Evolutionary conservation across 345 rosid genomes (phyloP).

Genomic region (Brassica carinata): DNA sequence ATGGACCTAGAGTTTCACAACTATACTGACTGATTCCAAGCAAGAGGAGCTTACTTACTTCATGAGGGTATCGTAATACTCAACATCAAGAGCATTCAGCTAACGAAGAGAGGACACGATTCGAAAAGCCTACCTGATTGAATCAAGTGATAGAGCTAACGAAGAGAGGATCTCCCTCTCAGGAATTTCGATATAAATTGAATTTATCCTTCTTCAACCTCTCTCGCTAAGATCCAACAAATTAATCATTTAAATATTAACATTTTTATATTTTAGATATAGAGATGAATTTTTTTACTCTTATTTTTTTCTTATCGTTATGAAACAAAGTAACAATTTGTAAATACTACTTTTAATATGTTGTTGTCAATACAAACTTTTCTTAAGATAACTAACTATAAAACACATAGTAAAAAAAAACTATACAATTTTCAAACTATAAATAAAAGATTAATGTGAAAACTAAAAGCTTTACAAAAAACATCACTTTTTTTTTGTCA

Average conservation of each 20-base stretch:
- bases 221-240: too few relatives aligned
- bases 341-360: background rate
- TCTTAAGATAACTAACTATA: background rate
- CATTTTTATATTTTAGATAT: too few relatives aligned
- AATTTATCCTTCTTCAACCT: too few relatives aligned
- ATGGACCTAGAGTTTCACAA: background rate
- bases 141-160: too few relatives aligned
- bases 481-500: too few relatives aligned
- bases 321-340: background rate
- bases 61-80: constrained; percentile 91
- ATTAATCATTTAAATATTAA: too few relatives aligned
- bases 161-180: too few relatives aligned
- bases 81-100: constrained; percentile 75
- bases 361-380: background rate
- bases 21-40: background rate
- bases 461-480: too few relatives aligned
- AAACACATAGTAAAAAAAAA: background rate
- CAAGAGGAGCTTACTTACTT: constrained; percentile 51
- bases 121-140: too few relatives aligned
- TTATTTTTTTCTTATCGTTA: background rate
- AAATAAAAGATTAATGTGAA: background rate
- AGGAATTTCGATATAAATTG: too few relatives aligned
- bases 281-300: background rate
- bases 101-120: too few relatives aligned
- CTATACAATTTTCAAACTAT: too few relatives aligned